phyloP scores from a whole-genome alignment of 768 basidiomycete species.

The Leccinellum luteum region DNA sequence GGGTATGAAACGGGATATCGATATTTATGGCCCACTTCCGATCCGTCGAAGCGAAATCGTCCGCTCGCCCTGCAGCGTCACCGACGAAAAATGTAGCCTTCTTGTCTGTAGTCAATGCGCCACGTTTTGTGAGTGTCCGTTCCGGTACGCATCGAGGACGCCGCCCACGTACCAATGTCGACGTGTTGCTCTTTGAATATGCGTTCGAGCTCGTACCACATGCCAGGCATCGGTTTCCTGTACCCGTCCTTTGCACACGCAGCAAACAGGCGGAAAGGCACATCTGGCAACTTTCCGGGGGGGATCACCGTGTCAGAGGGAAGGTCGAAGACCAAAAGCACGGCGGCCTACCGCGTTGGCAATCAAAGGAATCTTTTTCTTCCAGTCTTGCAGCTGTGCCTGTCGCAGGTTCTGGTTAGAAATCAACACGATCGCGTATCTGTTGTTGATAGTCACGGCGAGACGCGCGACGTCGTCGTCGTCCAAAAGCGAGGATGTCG shows the following conservation, averaged over 20 bases:
- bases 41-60: constrained; percentile 81
- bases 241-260: constrained; percentile 72
- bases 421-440: constrained; percentile 71
- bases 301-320: not conserved
- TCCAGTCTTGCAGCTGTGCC: constrained; percentile 59
- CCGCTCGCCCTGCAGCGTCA: constrained; percentile 80
- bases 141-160: not conserved
- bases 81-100: constrained; percentile 75
- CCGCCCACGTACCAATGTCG: constrained; percentile 53
- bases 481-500: not conserved
- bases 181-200: constrained; percentile 58
- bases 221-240: constrained; percentile 86
- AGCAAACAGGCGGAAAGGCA: constrained; percentile 79
- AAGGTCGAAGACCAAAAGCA: not conserved
- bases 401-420: constrained; percentile 73
- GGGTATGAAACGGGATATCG: constrained; percentile 73
- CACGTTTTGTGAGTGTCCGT: not conserved
- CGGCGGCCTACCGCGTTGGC: constrained; percentile 52
- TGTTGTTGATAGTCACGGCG: no score
- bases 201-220: constrained; percentile 72
- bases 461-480: no score
- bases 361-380: constrained; percentile 69
- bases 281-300: constrained; percentile 54
- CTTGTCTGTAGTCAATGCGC: constrained; percentile 49
- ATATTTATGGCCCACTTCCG: constrained; percentile 82